Evolutionary conservation across 2,329 filamentous ascomycete genomes (phyloP), one percentile per base, ranked within the genome.

Genomic region (Akanthomyces dipterigenus): DNA sequence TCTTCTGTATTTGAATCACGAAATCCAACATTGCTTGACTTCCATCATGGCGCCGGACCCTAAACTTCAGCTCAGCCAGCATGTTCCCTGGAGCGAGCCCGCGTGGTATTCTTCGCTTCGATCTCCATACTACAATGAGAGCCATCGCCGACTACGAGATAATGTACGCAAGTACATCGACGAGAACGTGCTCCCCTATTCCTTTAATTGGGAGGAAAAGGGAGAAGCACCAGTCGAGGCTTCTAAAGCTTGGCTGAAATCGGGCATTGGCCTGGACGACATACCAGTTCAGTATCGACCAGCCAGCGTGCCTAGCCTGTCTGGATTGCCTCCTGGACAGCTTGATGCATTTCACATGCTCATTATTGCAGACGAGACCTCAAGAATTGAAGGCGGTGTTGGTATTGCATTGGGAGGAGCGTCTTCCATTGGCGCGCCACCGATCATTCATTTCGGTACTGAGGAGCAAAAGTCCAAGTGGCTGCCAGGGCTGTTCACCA

Each of bases 151-250:
- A n/a, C 76, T 89, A 1, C 83, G 84, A 56, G 76, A 81, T 42
- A 77, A 75, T 5, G 73, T 88, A 0, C 81, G 87, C 43, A 68
- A 77, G 26, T 88, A 88, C 63, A 75, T 88, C 53, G 80, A 88
- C 62, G 76, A 78, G 2, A 73, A 85, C 42, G 76, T 89, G 49
- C 73, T 82, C 2, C 85, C 85, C 0, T 76, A 81, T 64, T 81
- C 82, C 4, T 78, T 85, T 36, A 83, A 88, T 43, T 89, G 87
- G 86, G 87, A 89, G 68, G 78, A 77, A 3, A 80, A 80, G 2
- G 80, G 80, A 1, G 70, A 80, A 59, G 81, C 82, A 14, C 82
- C 82, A 12, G 68, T 72, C 7, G 66, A 72, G 50, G 80, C 73
- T 40, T 70, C 74, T 46, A 69, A 68, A 6, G 66, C 67, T 7